Evolutionary conservation across 257 asterid species (phyloP), one percentile per base, ranked within the genome.

Genomic region (Nicotiana obtusifolia): DNA sequence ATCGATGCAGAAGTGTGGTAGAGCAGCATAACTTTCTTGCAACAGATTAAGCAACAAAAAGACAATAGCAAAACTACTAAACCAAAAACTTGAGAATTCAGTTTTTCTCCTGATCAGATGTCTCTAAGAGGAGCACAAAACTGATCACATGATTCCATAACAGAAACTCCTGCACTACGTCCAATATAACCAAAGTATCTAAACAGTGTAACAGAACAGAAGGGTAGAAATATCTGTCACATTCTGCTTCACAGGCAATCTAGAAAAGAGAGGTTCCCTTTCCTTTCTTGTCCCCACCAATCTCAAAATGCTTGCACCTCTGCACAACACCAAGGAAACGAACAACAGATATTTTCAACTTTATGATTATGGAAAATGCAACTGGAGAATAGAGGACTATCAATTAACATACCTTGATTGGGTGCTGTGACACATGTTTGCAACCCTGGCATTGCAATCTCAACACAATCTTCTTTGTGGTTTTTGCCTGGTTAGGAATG

Each of bases 261-360:
- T 73, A 73, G 9, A 73, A 73, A 44, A 73, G 79, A 73, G 79
- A 73, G 4, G 79, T 73, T 73, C 79, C 79, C 24, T 73, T 73
- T 47, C 79, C 79, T 73, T 73, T 73, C 79, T 73, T 73, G 61
- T 73, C 79, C 0, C 79, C 79, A 0, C 79, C 79, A 73, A 73
- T 73, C 79, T 73, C 79, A 73, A 73, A 73, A 73, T 73, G 79
- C 79, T 73, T 73, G 61, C 79, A 73, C 41, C 79, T 73, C 79
- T 73, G 79, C 79, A 47, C 35, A 73, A 47, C 24, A 47, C 33
- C 37, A 73, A 24, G 60, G 13, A 24, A 59, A 22, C 24, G 37
- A 5, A 22, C 78, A 26, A 24, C 26, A 60, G 9, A 49, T 75
- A 24, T 24, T 4, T 22, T 22, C 13, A 8, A 41, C 47, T 3